Conservation (phyloP, 352 stramenopile species). For the Phytophthora pluvialis region DNA sequence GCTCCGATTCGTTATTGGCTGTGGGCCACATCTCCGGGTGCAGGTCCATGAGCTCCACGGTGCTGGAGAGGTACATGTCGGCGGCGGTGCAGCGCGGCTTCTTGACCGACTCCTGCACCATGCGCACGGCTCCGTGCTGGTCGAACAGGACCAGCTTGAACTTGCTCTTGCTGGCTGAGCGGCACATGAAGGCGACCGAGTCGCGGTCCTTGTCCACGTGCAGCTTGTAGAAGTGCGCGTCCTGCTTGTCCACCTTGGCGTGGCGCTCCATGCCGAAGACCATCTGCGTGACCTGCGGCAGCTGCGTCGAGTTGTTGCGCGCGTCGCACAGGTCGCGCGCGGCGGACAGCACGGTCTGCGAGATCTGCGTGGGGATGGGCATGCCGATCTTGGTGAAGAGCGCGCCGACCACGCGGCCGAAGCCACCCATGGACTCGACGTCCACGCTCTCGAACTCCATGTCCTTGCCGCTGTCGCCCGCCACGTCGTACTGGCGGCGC, state of each 20-base stretch:
- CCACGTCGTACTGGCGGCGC: slow-evolving; percentile 86
- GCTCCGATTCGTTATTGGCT: slow-evolving; percentile 64
- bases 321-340: slow-evolving; percentile 80
- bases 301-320: slow-evolving; percentile 68
- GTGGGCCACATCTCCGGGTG: slow-evolving; percentile 78
- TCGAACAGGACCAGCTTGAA: slow-evolving; percentile 92
- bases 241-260: slow-evolving; percentile 87
- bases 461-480: slow-evolving; percentile 73
- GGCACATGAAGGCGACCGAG: slow-evolving; percentile 85
- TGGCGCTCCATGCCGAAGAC: slow-evolving; percentile 76
- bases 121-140: slow-evolving; percentile 72
- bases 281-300: slow-evolving; percentile 67
- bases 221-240: slow-evolving; percentile 89
- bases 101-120: slow-evolving; percentile 87
- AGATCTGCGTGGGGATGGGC: slow-evolving; percentile 90
- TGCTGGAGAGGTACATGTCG: slow-evolving; percentile 88
- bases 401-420: slow-evolving; percentile 83
- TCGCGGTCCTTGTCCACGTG: slow-evolving; percentile 74
- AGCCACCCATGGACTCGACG: slow-evolving; percentile 85
- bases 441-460: slow-evolving; percentile 85
- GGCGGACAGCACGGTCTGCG: slow-evolving; percentile 80
- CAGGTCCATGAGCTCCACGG: slow-evolving; percentile 89
- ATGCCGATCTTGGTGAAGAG: slow-evolving; percentile 91
- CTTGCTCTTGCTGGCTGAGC: slow-evolving; percentile 85
- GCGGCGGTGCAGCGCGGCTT: slow-evolving; percentile 82